phyloP scores from a whole-genome alignment of 768 basidiomycete genomes.

The Hemileccinum impolitum region DNA sequence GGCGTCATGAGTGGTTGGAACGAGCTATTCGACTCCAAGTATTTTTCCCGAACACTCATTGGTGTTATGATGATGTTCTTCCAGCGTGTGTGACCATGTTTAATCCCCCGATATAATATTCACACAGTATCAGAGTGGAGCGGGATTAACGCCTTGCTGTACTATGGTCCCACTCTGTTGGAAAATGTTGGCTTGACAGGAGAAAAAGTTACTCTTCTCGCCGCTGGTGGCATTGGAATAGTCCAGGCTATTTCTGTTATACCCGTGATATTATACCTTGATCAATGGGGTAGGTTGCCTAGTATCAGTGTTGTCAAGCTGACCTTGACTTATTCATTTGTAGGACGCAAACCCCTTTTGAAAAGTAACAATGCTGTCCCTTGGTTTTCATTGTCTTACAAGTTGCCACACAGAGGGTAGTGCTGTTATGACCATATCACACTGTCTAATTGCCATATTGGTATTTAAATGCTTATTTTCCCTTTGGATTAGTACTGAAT shows the following conservation, averaged over 20 bases:
- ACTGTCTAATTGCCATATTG: conserved; percentile 61
- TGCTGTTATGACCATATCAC: conserved; percentile 58
- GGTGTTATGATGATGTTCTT: conserved; percentile 79
- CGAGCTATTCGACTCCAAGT: conserved; percentile 50
- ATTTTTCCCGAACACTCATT: conserved; percentile 60
- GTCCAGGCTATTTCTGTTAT: conserved; percentile 74
- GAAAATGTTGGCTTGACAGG: conserved; percentile 60
- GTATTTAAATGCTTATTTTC: conserved; percentile 35
- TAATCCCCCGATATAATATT: background rate
- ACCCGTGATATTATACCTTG: conserved; percentile 70
- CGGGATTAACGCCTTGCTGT: conserved; percentile 80
- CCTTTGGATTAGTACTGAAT: background rate
- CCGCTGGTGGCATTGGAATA: conserved; percentile 75
- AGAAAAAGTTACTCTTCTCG: conserved; percentile 57
- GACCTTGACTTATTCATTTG: background rate
- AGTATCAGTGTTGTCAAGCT: background rate
- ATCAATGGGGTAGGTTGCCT: conserved; percentile 51
- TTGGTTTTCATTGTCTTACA: background rate
- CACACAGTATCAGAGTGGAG: conserved; percentile 61
- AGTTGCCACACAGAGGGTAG: conserved; percentile 45
- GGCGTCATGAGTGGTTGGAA: conserved; percentile 43
- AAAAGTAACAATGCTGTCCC: conserved; percentile 34
- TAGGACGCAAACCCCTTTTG: conserved; percentile 65
- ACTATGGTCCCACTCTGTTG: conserved; percentile 77
- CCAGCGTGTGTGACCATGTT: conserved; percentile 55